Evolutionary conservation across 2,329 filamentous ascomycete species (phyloP).

Genomic region (Alternaria hordeiaustralica): DNA sequence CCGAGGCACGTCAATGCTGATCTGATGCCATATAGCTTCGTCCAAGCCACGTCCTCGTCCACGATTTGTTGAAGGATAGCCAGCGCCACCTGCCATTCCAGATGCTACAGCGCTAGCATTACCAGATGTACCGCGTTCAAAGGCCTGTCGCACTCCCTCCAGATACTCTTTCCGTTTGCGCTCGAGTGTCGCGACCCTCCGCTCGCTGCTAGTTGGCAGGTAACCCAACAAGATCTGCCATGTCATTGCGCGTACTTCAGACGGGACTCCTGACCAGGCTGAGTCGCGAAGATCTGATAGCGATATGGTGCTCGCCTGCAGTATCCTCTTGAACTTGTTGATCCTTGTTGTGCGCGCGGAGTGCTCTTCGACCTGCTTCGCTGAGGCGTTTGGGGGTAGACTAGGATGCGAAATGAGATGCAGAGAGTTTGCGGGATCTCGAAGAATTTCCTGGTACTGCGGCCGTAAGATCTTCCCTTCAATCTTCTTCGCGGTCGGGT

Average conservation of each 20-base stretch:
- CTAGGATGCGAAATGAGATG: slow-evolving; percentile 91
- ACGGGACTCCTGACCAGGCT: slow-evolving; percentile 93
- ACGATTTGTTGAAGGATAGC: slow-evolving; percentile 57
- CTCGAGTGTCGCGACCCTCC: slow-evolving; percentile 86
- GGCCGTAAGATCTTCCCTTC: slow-evolving; percentile 96
- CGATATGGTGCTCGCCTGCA: slow-evolving; percentile 90
- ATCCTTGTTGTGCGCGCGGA: slow-evolving; percentile 90
- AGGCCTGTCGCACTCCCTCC: slow-evolving; percentile 79
- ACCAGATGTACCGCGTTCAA: slow-evolving; percentile 60
- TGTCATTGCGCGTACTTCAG: slow-evolving; percentile 97
- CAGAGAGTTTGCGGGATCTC: slow-evolving; percentile 86
- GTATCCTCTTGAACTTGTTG: slow-evolving; percentile 96
- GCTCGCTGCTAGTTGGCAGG: slow-evolving; percentile 93
- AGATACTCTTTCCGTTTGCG: slow-evolving; percentile 96
- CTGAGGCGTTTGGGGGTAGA: slow-evolving; percentile 72
- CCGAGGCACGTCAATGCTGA: slow-evolving; percentile 95
- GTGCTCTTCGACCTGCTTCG: slow-evolving; percentile 85
- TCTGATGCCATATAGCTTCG: slow-evolving; percentile 99
- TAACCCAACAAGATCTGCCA: slow-evolving; percentile 97
- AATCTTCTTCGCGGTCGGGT: slow-evolving; percentile 85
- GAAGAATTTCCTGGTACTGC: slow-evolving; percentile 94
- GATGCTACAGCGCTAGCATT: slow-evolving; percentile 53
- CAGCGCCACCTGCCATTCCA: slow-evolving; percentile 58
- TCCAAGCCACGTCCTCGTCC: slow-evolving; percentile 79
- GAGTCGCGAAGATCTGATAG: slow-evolving; percentile 81